Base-by-base conservation (phyloP, 352 stramenopile species). In the Phytophthora brassicae region DNA sequence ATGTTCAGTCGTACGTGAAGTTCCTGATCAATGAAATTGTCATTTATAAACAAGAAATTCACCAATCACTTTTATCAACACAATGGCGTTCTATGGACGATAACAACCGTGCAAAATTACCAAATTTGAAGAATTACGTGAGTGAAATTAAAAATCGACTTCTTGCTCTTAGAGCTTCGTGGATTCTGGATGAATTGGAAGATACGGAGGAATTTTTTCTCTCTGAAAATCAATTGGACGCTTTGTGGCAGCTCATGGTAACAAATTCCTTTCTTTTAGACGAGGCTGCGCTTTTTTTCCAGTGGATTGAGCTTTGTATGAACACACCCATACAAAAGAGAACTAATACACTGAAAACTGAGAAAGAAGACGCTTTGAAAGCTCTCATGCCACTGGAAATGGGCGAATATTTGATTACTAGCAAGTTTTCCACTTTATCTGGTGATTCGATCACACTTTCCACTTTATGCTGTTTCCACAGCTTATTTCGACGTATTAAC, bases 301-400 rank as follows among this genome's bases (percentile, higher is more conserved):
- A 90, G 23, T 93, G 84, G 84, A 70, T 92, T 52, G 76, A 87
- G 45, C 70, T 87, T 2, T 93, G 80, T 33, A 69, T 85, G 56
- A 79, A 73, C 13, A 74, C 77, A 4, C 47, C 66, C 16, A 12
- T 74, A 14, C 17, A 51, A 54, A 3, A 19, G 22, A 28, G 14
- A 43, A 1, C 8, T 28, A 43, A 5, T 7, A 53, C 50, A 3
- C 24, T 28, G 8, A 49, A 56, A 3, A 36, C 24, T 13, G 45
- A 62, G 5, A 45, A 26, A 29, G 20, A 17, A 22, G 6, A 2
- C 24, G 26, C 24, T 0, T 1, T 28, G 17, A 31, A 41, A 3
- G 44, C 60, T 26, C 46, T 86, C 19, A 59, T 86, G 41, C 57
- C 68, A 4, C 29, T 60, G 0, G 35, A 51, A 1, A 67, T 83